Base-by-base conservation (phyloP, 768 basidiomycete species). In the Suillus subalutaceus region DNA sequence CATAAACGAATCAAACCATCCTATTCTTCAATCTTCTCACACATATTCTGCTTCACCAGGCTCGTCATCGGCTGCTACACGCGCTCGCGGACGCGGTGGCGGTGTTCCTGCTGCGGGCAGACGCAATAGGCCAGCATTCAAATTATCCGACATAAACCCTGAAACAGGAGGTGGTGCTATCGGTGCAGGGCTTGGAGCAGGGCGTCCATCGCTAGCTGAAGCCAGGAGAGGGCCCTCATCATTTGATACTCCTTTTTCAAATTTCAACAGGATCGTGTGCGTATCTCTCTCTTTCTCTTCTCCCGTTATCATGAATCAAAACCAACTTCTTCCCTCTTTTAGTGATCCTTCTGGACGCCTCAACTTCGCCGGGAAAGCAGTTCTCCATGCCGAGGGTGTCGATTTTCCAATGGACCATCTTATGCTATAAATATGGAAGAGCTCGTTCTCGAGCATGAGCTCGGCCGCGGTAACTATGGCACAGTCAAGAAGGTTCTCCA, bases 291-390 rank as follows among this genome's bases (percentile, higher is more conserved):
- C 59, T n/a, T n/a, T 40, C 40, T 41, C 40, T 44, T 67, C 12
- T 15, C 30, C 9, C 66, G 23, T 56, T 44, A 46, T 48, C 62
- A 60, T 66, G 30, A 64, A 66, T 46, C 62, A 44, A 40, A 63
- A 50, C 59, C 56, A 56, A 44, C 6, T 35, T 67, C 20, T 41
- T 44, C 35, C 62, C 58, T 60, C 63, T 67, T 50, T 4, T 72
- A 97, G 96, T 67, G 97, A 99, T 81, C 95, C 96, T 0, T 96
- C 94, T 2, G 97, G 97, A n/a, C 89, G 90, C 0, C 90, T 99
- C 70, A 95, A 94, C 74, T 99, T 99, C 73, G 86, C 85, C 30
- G 93, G 93, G 63, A 99, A 98, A 75, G 97, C 97, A 6, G 88
- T 99, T 46, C 78, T 99, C 13, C 93, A 97, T 73, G 91, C 96